Base-by-base conservation (phyloP, 2,329 filamentous ascomycete species). In the Sporothrix brasiliensis region DNA sequence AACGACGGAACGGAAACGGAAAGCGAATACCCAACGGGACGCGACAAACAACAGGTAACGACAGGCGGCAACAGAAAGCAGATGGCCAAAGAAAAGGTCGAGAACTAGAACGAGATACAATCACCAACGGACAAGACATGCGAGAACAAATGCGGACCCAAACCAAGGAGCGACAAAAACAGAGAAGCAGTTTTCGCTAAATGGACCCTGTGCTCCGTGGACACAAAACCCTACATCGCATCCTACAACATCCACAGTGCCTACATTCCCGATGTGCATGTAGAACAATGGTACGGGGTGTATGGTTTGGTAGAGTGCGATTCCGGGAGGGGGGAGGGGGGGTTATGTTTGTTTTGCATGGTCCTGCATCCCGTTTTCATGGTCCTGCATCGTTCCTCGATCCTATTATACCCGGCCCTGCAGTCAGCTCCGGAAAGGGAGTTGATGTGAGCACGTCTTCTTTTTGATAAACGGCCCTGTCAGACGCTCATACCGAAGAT, bases 281-380 rank as follows among this genome's bases (percentile, higher is more conserved):
- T 66, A 7, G 24, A 67, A 30, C 44, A 50, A 44, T 67, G 47
- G 27, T 53, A 27, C 47, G 63, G 63, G 63, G n/a, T 21, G 39
- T 34, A 14, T 34, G 34, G 41, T 5, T 27, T 30, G 24, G 24
- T 16, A 27, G 13, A 47, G 47, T 3, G 39, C 44, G 19, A 47
- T 9, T 24, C 6, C 24, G 24, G 24, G 13, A 6, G 24, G 24
- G 24, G 24, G 24, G 24, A 24, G 30, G 24, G n/a, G 16, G 19
- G 11, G 49, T 67, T 67, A n/a, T 27, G 47, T 30, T 66, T 11
- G 30, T 47, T 52, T 13, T 39, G 63, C 47, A 61, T 52, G 30
- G n/a, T 19, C 49, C 47, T 39, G 49, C 63, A 41, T 14, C 44
- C 34, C 34, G 7, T 34, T 5, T 7, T 9, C 14, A 14, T 16